These are phyloP conservation scores for Limonium bicolor DNA, from an alignment of 148 eudicot species.

Conservation along the genomic window DNA sequence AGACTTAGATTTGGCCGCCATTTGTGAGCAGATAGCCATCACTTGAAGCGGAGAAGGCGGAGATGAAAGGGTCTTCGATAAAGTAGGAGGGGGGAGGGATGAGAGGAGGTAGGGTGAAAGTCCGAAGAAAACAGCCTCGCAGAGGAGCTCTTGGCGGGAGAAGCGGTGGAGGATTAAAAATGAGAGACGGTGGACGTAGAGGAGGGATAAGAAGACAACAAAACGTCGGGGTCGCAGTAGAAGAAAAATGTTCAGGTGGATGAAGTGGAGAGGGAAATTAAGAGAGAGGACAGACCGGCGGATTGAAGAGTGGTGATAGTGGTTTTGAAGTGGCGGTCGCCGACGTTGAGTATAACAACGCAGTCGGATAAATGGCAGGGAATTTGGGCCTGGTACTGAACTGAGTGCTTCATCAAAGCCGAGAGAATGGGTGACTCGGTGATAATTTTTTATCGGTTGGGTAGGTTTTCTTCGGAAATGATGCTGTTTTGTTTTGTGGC, in stretches of 20 bases:
- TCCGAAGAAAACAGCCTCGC: constrained; percentile 43
- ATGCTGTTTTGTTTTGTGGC: too few species aligned
- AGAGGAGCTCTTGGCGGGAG: constrained; percentile 32
- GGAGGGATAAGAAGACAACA: constrained; percentile 34
- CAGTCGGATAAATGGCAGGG: constrained; percentile 8
- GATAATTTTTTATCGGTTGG: too few species aligned
- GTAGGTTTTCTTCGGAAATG: too few species aligned
- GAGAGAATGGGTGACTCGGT: too few species aligned
- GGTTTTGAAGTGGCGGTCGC: constrained; percentile 56
- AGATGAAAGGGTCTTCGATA: constrained; percentile 30
- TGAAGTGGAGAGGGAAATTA: constrained; percentile 24
- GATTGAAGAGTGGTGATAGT: constrained; percentile 33
- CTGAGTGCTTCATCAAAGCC: too few species aligned
- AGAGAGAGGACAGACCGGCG: constrained; percentile 44
- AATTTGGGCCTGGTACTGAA: too few species aligned
- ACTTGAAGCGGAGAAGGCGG: constrained; percentile 23
- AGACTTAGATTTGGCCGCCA: constrained; percentile 43
- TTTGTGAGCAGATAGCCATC: constrained; percentile 49
- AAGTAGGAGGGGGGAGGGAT: constrained; percentile 22
- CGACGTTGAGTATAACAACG: constrained; percentile 52
- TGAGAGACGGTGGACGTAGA: constrained; percentile 25
- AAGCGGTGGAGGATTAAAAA: constrained; percentile 11
- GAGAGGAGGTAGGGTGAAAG: constrained; percentile 21
- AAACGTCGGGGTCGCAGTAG: constrained; percentile 64
- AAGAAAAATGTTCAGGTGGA: constrained; percentile 27